These are phyloP conservation scores for Corrigiola litoralis DNA, from an alignment of 179 eudicot genomes.

Conservation along the genomic window DNA sequence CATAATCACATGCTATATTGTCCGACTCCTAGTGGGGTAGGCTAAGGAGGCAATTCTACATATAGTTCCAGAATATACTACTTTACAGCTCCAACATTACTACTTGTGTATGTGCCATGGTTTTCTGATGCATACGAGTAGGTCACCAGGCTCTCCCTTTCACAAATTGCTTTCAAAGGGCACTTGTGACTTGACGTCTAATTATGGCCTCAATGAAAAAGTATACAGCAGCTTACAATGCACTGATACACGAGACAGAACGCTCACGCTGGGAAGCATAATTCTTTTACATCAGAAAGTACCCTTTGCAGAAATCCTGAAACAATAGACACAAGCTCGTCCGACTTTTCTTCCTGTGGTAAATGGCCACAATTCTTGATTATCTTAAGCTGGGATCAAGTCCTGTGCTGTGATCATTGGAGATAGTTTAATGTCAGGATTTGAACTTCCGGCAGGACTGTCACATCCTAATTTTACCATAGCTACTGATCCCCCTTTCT, in stretches of 20 bases:
- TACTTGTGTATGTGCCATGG: background rate
- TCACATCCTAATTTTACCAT: constrained; percentile 40
- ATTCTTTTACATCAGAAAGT: constrained; percentile 41
- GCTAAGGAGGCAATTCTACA: too few species aligned
- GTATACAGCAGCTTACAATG: background rate
- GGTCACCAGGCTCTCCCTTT: too few species aligned
- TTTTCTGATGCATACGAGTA: background rate
- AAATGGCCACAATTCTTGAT: constrained; percentile 87
- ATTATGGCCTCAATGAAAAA: constrained; percentile 3
- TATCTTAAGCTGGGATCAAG: constrained; percentile 63
- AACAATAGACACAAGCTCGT: constrained; percentile 63
- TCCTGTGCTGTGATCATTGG: constrained; percentile 77
- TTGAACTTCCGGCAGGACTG: constrained; percentile 40
- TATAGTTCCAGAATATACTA: too few species aligned
- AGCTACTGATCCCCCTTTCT: constrained; percentile 55
- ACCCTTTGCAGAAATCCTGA: constrained; percentile 46
- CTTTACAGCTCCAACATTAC: too few species aligned
- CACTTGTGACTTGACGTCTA: background rate
- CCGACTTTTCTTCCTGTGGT: constrained; percentile 83
- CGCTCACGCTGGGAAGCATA: constrained; percentile 35
- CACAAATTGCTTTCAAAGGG: background rate
- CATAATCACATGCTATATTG: too few species aligned
- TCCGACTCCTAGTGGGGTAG: too few species aligned
- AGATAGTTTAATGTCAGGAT: constrained; percentile 61
- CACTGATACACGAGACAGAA: background rate